phyloP scores from a whole-genome alignment of 768 basidiomycete species.

The Mycena rebaudengoi region DNA sequence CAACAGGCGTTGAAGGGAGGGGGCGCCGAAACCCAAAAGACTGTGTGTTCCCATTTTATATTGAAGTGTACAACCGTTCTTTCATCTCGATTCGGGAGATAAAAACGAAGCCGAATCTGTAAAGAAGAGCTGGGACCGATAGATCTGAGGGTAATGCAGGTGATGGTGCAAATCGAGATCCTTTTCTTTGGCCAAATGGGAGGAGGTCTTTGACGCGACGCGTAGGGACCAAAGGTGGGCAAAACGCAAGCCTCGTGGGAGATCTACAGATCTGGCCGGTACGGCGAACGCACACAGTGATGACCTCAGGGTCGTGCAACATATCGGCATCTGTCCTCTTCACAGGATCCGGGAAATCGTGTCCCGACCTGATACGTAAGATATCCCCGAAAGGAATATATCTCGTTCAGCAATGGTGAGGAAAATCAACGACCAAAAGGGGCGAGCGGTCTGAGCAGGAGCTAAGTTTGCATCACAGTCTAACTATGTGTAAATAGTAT shows the following conservation, averaged over 20 bases:
- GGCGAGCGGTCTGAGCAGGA: too few species aligned
- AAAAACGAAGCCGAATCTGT: conserved; percentile 12
- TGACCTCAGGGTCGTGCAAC: conserved; percentile 18
- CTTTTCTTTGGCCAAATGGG: conserved; percentile 30
- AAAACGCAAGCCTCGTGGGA: conserved; percentile 23
- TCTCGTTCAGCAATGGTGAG: too few species aligned
- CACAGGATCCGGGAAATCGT: neutral
- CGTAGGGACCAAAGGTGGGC: conserved; percentile 1
- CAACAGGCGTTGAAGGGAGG: neutral
- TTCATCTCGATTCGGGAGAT: conserved; percentile 24
- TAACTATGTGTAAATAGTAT: neutral
- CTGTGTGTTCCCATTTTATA: conserved; percentile 22
- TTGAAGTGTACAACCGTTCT: conserved; percentile 2
- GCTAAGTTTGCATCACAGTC: too few species aligned
- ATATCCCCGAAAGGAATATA: neutral
- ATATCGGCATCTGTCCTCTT: neutral
- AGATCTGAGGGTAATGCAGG: conserved; percentile 11
- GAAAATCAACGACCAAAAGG: too few species aligned
- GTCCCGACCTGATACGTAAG: neutral
- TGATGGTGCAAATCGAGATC: conserved; percentile 47
- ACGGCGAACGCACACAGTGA: neutral
- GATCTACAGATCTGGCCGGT: conserved; percentile 7
- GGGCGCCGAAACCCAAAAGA: neutral
- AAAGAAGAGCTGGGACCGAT: neutral
- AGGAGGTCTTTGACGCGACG: conserved; percentile 4